These are phyloP conservation scores for Blastobotrys terrestris DNA, from an alignment of 805 yeast species.

Conservation along the genomic window DNA sequence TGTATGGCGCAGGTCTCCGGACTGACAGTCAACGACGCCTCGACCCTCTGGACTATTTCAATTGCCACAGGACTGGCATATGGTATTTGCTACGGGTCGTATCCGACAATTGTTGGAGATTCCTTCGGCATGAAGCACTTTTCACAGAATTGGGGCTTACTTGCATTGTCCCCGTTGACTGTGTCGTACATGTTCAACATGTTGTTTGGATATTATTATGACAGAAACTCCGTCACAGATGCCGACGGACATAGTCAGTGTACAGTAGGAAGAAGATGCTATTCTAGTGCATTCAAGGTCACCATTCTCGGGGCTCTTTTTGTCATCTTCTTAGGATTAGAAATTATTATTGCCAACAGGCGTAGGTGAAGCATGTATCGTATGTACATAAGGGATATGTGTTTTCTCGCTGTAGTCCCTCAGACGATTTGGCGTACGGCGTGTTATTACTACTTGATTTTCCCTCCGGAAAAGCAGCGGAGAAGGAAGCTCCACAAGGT, in stretches of 20 bases:
- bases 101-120: constrained; percentile 74
- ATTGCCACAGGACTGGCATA: constrained; percentile 61
- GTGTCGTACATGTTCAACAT: constrained; percentile 56
- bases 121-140: constrained; percentile 62
- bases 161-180: constrained; percentile 59
- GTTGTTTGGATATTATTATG: constrained; percentile 60
- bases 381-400: too few relatives aligned
- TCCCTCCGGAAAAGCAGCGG: too few relatives aligned
- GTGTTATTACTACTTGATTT: too few relatives aligned
- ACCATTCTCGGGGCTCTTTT: constrained; percentile 12
- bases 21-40: constrained; percentile 30
- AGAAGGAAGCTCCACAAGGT: too few relatives aligned
- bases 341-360: constrained; percentile 3
- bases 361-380: constrained; percentile 1
- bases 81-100: constrained; percentile 65
- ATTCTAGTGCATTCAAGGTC: constrained; percentile 16
- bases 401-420: too few relatives aligned
- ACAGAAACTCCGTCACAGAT: constrained; percentile 33
- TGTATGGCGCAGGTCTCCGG: constrained; percentile 48
- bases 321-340: constrained; percentile 10
- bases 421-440: too few relatives aligned
- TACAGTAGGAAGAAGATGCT: constrained; percentile 19
- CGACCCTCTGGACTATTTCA: constrained; percentile 44
- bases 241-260: constrained; percentile 20
- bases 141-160: constrained; percentile 68